Evolutionary conservation across 2,329 filamentous ascomycete genomes (phyloP), one percentile per base, ranked within the genome.

Genomic region (Xylariaceae sp.): DNA sequence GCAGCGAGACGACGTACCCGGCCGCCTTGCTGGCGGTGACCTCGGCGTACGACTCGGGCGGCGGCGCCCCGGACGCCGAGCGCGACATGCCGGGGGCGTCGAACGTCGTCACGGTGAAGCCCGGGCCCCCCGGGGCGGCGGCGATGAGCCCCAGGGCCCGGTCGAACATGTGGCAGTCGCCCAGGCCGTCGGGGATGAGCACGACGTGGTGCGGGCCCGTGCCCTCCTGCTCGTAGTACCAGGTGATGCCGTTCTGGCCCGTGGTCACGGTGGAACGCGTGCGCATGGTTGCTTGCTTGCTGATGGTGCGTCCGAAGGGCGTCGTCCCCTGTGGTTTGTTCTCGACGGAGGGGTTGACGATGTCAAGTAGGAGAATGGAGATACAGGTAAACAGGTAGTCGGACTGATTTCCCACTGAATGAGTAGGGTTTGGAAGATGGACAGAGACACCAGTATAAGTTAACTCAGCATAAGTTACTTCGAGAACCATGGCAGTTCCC

Each of bases 201-300:
- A 43, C 36, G 8, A 43, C 33, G 18, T 43, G 38, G 18, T 43
- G 38, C 5, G 41, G 41, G 3, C 41, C 41, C 4, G 33, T 30
- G n/a, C 41, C 41, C 23, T 43, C 41, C 29, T 43, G 41, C 29
- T 41, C 38, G 18, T 43, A 43, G 26, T 42, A 43, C 41, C 41
- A 43, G 9, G 32, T 41, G 21, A 43, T 43, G 16, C 38, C 41
- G 18, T 43, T 34, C 4, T 19, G 5, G n/a, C n/a, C n/a, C 19
- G 41, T 42, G 6, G 41, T 42, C 5, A 29, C 33, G 9, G 36
- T 43, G 15, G 35, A 36, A 19, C 13, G 41, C 2, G 36, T 42
- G 19, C 38, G 41, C 41, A 43, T 43, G 16, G 23, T 37, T n/a
- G n/a, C n/a, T n/a, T n/a, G n/a, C n/a, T n/a, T n/a, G n/a, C n/a